phyloP scores from a whole-genome alignment of 495 filamentous ascomycete species.

The Penicillium cataractarum region DNA sequence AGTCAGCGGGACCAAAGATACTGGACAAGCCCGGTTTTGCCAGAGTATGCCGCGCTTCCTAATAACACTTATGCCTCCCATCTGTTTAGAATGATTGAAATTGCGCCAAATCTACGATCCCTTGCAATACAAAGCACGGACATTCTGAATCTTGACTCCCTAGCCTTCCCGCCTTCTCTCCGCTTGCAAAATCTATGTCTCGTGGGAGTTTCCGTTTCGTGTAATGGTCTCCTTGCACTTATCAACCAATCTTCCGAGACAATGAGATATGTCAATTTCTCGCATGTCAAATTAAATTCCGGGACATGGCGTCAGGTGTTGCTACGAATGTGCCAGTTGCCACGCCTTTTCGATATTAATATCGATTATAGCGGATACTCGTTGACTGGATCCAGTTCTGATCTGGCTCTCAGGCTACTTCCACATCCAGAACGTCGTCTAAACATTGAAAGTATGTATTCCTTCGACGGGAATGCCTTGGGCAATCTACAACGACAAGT shows the following conservation, averaged over 20 bases:
- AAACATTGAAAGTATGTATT: neutral
- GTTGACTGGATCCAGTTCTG: neutral
- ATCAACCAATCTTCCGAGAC: slow-evolving; percentile 1
- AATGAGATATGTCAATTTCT: slow-evolving; percentile 1
- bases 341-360: slow-evolving; percentile 6
- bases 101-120: slow-evolving; percentile 3
- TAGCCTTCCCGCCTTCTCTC: slow-evolving; percentile 5
- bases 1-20: neutral
- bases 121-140: neutral
- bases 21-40: neutral
- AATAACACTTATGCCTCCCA: neutral
- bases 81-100: slow-evolving; percentile 3
- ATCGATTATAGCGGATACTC: slow-evolving; percentile 6
- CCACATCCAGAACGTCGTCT: neutral
- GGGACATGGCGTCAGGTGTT: slow-evolving; percentile 9
- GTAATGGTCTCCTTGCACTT: neutral
- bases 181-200: slow-evolving; percentile 3
- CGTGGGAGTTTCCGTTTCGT: slow-evolving; percentile 5
- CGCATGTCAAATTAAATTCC: neutral
- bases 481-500: neutral
- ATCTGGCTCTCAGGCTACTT: neutral
- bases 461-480: neutral
- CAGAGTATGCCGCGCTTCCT: neutral
- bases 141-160: slow-evolving; percentile 1
- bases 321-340: neutral